Evolutionary conservation across 495 filamentous ascomycete species (phyloP).

Genomic region (Aspergillus indologenus): DNA sequence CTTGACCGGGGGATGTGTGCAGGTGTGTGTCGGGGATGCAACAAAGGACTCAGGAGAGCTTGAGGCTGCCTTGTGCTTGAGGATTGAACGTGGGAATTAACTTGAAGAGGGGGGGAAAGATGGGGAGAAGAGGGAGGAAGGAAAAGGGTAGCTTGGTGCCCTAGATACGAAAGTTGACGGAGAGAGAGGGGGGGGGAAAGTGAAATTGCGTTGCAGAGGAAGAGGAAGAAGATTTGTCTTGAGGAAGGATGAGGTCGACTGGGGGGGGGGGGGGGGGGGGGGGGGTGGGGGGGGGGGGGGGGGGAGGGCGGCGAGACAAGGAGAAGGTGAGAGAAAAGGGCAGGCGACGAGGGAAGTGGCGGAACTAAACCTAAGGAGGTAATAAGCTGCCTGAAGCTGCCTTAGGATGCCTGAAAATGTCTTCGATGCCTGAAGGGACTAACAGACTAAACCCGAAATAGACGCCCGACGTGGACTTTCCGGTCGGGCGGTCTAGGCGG

Average conservation of each 20-base stretch:
- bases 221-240: constrained; percentile 27
- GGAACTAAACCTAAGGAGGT: constrained; percentile 11
- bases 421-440: not conserved
- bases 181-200: constrained; percentile 1
- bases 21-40: not conserved
- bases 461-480: constrained; percentile 6
- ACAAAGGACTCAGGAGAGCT: constrained; percentile 41
- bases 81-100: constrained; percentile 39
- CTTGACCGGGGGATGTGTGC: constrained; percentile 35
- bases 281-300: constrained; percentile 21
- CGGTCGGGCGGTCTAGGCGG: constrained; percentile 9
- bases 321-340: constrained; percentile 32
- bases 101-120: constrained; percentile 45
- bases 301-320: constrained; percentile 17
- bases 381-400: constrained; percentile 1
- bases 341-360: constrained; percentile 19
- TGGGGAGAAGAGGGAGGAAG: constrained; percentile 22
- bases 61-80: constrained; percentile 40
- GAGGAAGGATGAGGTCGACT: constrained; percentile 27
- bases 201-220: constrained; percentile 29
- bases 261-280: constrained; percentile 23
- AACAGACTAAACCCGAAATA: not conserved
- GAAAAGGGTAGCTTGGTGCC: constrained; percentile 88
- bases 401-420: constrained; percentile 7
- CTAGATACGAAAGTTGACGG: constrained; percentile 58